Evolutionary conservation across 2,329 filamentous ascomycete species (phyloP).

Genomic region (Aspergillus hiratsukae): DNA sequence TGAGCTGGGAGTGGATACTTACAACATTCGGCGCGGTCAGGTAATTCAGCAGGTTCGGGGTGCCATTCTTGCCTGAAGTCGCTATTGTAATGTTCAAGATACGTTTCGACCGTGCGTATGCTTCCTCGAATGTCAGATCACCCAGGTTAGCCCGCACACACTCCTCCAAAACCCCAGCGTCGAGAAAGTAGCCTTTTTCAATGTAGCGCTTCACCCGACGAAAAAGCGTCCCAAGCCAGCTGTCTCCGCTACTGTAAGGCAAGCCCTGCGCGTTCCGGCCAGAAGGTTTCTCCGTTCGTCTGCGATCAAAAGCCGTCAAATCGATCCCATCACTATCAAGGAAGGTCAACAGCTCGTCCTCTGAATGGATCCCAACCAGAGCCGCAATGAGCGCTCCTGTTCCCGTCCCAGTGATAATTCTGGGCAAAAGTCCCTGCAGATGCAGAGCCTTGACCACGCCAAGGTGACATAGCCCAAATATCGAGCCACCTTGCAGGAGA

Average conservation of each 20-base stretch:
- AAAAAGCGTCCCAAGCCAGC: conserved; percentile 55
- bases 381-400: conserved; percentile 88
- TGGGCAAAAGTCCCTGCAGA: conserved; percentile 71
- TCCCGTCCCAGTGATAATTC: conserved; percentile 86
- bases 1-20: conserved; percentile 38
- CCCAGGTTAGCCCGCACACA: conserved; percentile 82
- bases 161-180: conserved; percentile 74
- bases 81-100: conserved; percentile 90
- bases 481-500: conserved; percentile 82
- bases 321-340: conserved; percentile 77
- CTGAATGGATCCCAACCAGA: conserved; percentile 79
- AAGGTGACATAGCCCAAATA: conserved; percentile 85
- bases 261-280: conserved; percentile 3
- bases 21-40: conserved; percentile 89
- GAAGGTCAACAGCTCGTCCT: conserved; percentile 74
- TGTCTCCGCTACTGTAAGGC: conserved; percentile 27
- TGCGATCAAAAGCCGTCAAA: conserved; percentile 67
- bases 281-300: conserved; percentile 20
- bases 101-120: conserved; percentile 77
- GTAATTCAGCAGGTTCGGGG: conserved; percentile 85
- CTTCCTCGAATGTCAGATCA: conserved; percentile 88
- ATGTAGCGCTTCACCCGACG: conserved; percentile 66
- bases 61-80: conserved; percentile 66
- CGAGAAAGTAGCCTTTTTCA: conserved; percentile 75
- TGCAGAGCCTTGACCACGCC: conserved; percentile 87